A percentile compares a stretch with the other conserved stretches of the same genome.
Conservation (phyloP, 2,329 filamentous ascomycete species). For the Aspergillus chevalieri region DNA sequence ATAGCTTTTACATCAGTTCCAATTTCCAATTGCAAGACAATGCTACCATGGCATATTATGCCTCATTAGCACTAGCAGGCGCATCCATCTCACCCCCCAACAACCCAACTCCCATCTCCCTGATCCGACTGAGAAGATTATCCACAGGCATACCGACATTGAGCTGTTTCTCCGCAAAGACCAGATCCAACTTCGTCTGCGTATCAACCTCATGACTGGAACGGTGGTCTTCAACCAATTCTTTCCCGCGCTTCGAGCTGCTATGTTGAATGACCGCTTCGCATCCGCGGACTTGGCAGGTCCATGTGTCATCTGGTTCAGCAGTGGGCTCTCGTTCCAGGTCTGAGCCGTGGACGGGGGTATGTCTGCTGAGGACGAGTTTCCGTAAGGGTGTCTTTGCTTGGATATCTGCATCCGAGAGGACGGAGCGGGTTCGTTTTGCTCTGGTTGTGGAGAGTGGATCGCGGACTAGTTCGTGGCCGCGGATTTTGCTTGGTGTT, state of each 20-base stretch:
- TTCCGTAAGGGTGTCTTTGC: slow-evolving; percentile 26
- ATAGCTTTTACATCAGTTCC: no score
- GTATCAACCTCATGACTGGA: slow-evolving; percentile 31
- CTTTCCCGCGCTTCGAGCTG: slow-evolving; percentile 26
- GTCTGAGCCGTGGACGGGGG: slow-evolving; percentile 3
- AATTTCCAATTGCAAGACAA: no score
- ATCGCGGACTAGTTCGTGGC: slow-evolving; percentile 28
- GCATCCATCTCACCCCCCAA: background rate
- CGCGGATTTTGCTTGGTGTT: slow-evolving; percentile 29
- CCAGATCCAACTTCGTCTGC: slow-evolving; percentile 29
- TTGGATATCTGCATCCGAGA: slow-evolving; percentile 19
- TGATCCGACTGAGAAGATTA: slow-evolving; percentile 28
- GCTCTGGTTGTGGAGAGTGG: slow-evolving; percentile 25
- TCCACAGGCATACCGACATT: slow-evolving; percentile 28
- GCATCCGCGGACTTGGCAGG: slow-evolving; percentile 27
- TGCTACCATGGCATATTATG: background rate
- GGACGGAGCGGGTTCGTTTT: slow-evolving; percentile 23
- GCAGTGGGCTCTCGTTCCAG: slow-evolving; percentile 7
- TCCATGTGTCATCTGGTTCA: slow-evolving; percentile 26
- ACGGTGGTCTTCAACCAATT: slow-evolving; percentile 28
- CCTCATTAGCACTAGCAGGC: background rate
- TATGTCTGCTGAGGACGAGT: slow-evolving; percentile 17
- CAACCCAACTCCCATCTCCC: slow-evolving; percentile 16
- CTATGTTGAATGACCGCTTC: slow-evolving; percentile 27
- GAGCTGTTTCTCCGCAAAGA: slow-evolving; percentile 29